Conservation (phyloP, 768 basidiomycete genomes). For the Suillus americanus region DNA sequence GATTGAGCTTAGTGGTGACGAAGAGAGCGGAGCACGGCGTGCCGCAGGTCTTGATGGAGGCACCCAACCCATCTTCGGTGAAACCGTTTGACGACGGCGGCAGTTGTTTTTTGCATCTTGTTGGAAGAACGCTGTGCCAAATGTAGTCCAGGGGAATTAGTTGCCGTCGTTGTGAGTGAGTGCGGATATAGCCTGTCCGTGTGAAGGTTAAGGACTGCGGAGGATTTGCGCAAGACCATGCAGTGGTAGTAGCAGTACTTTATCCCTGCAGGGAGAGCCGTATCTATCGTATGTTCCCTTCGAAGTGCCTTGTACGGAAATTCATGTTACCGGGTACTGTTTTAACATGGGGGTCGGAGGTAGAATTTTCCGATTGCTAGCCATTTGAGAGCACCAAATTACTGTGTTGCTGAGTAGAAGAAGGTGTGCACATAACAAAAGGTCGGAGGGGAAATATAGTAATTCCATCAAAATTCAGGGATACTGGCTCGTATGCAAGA, state of each 20-base stretch:
- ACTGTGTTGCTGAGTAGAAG: not conserved
- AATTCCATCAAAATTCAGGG: not conserved
- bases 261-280: too few species aligned
- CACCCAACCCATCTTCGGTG: conserved; percentile 36
- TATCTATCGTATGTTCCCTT: too few species aligned
- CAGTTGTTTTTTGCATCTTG: conserved; percentile 27
- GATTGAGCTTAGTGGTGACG: conserved; percentile 43
- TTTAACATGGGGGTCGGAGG: not conserved
- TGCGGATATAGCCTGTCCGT: not conserved
- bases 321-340: not conserved
- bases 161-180: conserved; percentile 36
- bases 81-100: conserved; percentile 35
- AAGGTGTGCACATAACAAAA: not conserved
- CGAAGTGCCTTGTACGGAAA: too few species aligned
- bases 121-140: conserved; percentile 30
- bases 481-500: not conserved
- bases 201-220: not conserved
- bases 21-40: conserved; percentile 38
- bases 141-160: conserved; percentile 36
- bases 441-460: too few species aligned
- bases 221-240: not conserved
- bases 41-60: conserved; percentile 27
- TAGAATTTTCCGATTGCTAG: not conserved
- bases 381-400: not conserved
- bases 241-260: not conserved